Conservation (phyloP, 331 rosid species). For the Acacia concinna region DNA sequence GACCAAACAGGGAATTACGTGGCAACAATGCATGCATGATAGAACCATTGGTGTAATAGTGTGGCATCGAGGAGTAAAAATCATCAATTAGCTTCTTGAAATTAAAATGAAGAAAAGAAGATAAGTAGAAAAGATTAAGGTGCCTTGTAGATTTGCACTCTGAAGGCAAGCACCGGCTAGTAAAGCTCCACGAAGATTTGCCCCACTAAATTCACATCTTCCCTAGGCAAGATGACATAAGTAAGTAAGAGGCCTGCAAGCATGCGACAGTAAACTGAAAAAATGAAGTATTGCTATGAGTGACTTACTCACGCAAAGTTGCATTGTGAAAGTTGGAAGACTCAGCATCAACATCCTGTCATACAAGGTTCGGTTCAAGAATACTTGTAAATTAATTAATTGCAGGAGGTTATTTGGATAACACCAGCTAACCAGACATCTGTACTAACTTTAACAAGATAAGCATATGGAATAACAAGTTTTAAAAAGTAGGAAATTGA, state of each 20-base stretch:
- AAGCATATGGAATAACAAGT: slow-evolving; percentile 10
- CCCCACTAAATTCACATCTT: slow-evolving; percentile 98
- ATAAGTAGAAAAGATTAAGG: slow-evolving; percentile 19
- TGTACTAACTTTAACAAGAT: slow-evolving; percentile 26
- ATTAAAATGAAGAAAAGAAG: slow-evolving; percentile 18
- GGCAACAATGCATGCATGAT: slow-evolving; percentile 6
- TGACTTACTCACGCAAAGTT: slow-evolving; percentile 86
- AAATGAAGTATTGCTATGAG: slow-evolving; percentile 4
- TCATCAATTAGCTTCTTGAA: neutral
- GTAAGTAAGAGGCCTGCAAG: slow-evolving; percentile 41
- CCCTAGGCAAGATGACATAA: slow-evolving; percentile 60
- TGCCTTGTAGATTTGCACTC: slow-evolving; percentile 96
- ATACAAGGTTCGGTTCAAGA: slow-evolving; percentile 26
- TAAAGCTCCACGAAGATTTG: slow-evolving; percentile 90
- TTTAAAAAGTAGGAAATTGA: slow-evolving; percentile 1
- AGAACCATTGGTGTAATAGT: neutral
- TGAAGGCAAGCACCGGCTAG: slow-evolving; percentile 84
- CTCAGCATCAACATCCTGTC: slow-evolving; percentile 90
- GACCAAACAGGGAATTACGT: slow-evolving; percentile 15
- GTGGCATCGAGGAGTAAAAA: neutral
- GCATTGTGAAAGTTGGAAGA: slow-evolving; percentile 85
- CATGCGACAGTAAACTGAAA: neutral
- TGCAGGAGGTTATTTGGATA: neutral
- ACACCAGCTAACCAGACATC: slow-evolving; percentile 23
- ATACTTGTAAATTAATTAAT: slow-evolving; percentile 19